Base-by-base conservation (phyloP, 2,329 filamentous ascomycete species). In the Ophiosphaerella narmari region DNA sequence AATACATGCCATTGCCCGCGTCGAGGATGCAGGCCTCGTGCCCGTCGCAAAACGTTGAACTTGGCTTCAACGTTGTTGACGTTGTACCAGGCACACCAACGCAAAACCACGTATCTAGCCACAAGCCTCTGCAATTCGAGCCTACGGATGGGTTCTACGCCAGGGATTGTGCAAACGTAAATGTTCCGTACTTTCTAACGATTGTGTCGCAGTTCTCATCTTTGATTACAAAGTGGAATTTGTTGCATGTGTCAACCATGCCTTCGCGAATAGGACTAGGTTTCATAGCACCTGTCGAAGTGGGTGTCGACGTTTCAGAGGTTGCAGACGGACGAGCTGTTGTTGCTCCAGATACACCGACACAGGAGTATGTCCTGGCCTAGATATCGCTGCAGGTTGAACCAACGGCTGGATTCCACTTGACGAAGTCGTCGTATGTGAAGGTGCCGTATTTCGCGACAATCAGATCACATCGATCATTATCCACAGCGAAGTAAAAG, bases 391-490 rank as follows among this genome's bases (percentile, higher is more conserved):
- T 6, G 16, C 43, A 46, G 16, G n/a, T 35, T 13, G 43, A 4
- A 4, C 43, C 43, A 21, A 46, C 43, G 13, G 43, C 43, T 5
- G 34, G 43, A 39, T 59, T 59, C 58, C 55, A 61, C 6, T 35
- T 36, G 9, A 43, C 18, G 33, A 59, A 62, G 11, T 59, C 37
- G 8, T 46, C 23, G 7, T 53, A 29, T 1, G 48, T 53, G 39
- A 57, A 57, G 8, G 44, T 56, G 2, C 52, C 52, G 24, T 50
- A 53, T 13, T 39, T 46, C 5, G 34, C 39, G 6, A 52, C 48
- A 34, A 57, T 52, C 12, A 14, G 24, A n/a, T 43, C 35, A 36
- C 56, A 57, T 26, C 16, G 50, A 29, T 60, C 54, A 34, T 51
- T 49, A 7, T 16, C 40, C 3, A 50, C 39, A 4, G 50, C 54